phyloP scores from a whole-genome alignment of 306 rosid genomes.

The Cicer chorassanicum region DNA sequence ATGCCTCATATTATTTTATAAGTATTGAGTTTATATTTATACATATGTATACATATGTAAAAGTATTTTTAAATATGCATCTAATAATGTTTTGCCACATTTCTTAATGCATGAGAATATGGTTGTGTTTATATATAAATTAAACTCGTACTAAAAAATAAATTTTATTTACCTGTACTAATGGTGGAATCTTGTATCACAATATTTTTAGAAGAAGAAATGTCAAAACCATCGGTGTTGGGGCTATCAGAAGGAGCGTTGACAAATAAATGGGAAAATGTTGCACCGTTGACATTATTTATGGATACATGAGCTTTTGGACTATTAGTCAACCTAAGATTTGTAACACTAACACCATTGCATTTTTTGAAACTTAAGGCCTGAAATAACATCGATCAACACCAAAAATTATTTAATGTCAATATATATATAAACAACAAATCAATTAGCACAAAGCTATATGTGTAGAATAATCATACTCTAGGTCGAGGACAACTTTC shows the following conservation, averaged over 20 bases:
- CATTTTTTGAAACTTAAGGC: not conserved
- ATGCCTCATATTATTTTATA: too few relatives aligned
- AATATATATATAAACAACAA: not conserved
- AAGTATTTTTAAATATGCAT: too few relatives aligned
- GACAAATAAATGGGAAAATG: conserved; percentile 9
- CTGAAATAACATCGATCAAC: not conserved
- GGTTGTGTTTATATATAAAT: too few relatives aligned
- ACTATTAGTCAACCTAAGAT: conserved; percentile 12
- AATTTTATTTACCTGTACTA: conserved; percentile 41
- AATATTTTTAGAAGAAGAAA: conserved; percentile 36
- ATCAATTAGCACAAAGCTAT: not conserved
- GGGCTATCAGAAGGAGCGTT: conserved; percentile 52
- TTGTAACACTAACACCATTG: conserved; percentile 7
- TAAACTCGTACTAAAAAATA: not conserved
- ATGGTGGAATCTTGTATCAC: conserved; percentile 32
- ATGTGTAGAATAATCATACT: not conserved
- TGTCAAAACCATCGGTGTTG: conserved; percentile 59
- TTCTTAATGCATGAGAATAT: too few relatives aligned
- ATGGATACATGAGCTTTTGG: conserved; percentile 43
- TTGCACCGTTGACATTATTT: not conserved
- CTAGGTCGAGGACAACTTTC: not conserved
- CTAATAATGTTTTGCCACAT: not conserved
- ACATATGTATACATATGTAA: too few relatives aligned
- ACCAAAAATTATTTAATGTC: too few relatives aligned
- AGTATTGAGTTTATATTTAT: too few relatives aligned